Evolutionary conservation across 2,329 filamentous ascomycete species (phyloP).

Genomic region (Cercospora brassicicola): DNA sequence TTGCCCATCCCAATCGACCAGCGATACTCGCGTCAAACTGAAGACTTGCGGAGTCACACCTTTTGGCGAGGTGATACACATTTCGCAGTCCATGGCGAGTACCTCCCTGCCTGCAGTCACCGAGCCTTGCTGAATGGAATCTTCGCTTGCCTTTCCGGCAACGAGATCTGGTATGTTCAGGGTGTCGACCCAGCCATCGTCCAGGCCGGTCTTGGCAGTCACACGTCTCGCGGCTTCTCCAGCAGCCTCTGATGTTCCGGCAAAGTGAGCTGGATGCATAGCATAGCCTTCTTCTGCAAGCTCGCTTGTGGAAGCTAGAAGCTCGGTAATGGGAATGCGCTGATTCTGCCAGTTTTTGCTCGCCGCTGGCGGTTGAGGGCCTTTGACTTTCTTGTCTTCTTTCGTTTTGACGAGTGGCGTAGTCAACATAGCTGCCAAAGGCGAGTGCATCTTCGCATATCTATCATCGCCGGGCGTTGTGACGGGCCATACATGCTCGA

Average conservation of each 20-base stretch:
- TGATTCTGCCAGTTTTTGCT: constrained; percentile 69
- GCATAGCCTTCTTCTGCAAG: constrained; percentile 80
- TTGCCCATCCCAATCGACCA: constrained; percentile 81
- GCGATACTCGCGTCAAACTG: constrained; percentile 83
- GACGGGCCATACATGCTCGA: constrained; percentile 85
- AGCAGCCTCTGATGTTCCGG: constrained; percentile 17
- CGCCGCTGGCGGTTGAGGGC: constrained; percentile 61
- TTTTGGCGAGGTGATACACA: constrained; percentile 75
- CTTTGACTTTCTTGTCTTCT: constrained; percentile 64
- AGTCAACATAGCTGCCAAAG: constrained; percentile 78
- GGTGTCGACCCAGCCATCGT: constrained; percentile 81
- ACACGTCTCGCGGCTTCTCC: constrained; percentile 47
- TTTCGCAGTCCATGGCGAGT: constrained; percentile 89
- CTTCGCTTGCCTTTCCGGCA: constrained; percentile 67
- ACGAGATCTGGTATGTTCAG: constrained; percentile 61
- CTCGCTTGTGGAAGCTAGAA: constrained; percentile 70
- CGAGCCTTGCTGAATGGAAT: constrained; percentile 74
- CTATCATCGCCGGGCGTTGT: constrained; percentile 83
- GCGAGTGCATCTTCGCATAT: constrained; percentile 78
- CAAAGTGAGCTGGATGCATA: constrained; percentile 74
- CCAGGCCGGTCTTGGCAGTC: constrained; percentile 48
- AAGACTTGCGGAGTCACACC: constrained; percentile 61
- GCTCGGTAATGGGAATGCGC: constrained; percentile 78
- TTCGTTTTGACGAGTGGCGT: constrained; percentile 68
- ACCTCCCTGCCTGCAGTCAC: constrained; percentile 78